Evolutionary conservation across 306 rosid species (phyloP).

Genomic region (Trifolium pratense): DNA sequence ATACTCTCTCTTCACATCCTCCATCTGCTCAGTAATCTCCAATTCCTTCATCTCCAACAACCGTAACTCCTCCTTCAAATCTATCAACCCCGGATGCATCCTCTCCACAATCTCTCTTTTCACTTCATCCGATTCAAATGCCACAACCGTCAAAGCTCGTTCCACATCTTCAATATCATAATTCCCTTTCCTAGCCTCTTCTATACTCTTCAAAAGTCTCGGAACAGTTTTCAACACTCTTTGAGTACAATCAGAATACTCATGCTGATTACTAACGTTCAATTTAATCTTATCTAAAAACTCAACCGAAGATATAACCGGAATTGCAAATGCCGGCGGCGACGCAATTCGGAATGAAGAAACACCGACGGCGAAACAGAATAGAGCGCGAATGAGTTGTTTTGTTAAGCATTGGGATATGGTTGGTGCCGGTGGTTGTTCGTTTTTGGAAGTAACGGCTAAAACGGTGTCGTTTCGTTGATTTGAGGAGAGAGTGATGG

Average conservation of each 20-base stretch:
- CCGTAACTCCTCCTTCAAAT: conserved; percentile 54
- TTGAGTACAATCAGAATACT: conserved; percentile 57
- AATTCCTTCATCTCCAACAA: conserved; percentile 49
- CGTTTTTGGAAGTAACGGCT: background rate
- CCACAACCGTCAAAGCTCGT: conserved; percentile 61
- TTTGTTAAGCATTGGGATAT: conserved; percentile 43
- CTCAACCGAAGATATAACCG: conserved; percentile 1
- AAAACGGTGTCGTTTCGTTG: conserved; percentile 16
- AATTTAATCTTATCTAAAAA: conserved; percentile 37
- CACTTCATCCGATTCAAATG: conserved; percentile 59
- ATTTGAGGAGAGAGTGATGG: conserved; percentile 1
- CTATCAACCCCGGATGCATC: conserved; percentile 56
- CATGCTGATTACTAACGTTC: conserved; percentile 38
- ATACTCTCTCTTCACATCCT: conserved; percentile 51
- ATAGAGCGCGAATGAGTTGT: conserved; percentile 49
- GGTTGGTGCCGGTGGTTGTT: background rate
- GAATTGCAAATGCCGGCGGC: conserved; percentile 51
- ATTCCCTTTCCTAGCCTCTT: conserved; percentile 63
- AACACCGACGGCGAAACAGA: conserved; percentile 67
- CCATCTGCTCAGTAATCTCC: conserved; percentile 51
- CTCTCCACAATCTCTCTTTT: conserved; percentile 51
- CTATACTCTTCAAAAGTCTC: conserved; percentile 53
- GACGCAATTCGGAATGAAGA: conserved; percentile 48
- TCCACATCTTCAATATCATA: conserved; percentile 50
- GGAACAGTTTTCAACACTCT: conserved; percentile 62